Evolutionary conservation across 2,329 filamentous ascomycete genomes (phyloP), one percentile per base, ranked within the genome.

Genomic region (Nothopassalora personata): DNA sequence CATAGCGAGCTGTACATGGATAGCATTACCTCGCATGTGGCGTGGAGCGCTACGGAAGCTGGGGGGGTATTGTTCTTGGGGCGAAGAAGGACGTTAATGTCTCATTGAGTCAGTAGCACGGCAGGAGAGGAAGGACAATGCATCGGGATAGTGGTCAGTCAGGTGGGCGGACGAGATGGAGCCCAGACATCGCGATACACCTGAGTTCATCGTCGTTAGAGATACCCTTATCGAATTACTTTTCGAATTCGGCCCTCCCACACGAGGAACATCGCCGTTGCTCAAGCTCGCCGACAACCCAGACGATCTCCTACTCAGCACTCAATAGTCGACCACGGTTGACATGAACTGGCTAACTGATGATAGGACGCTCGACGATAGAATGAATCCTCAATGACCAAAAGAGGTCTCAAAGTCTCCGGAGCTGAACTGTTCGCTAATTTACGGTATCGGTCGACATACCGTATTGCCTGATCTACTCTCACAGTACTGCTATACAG

Each of bases 21-120:
- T 51, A 31, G 30, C 27, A 51, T 28, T 51, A 51, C 49, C 49
- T 19, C 49, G 27, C 49, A 19, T 51, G 27, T 15, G n/a, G 49
- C n/a, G 27, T 51, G 28, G 49, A 31, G 27, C 49, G 49, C 27
- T 51, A 34, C 49, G 49, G 18, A 31, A 51, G 30, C 28, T 18
- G n/a, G 3, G 19, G 28, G 10, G 23, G 28, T 10, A 11, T 30
- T 15, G 11, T 31, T 28, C 27, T 34, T 10, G 49, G 30, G 30
- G 49, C 27, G n/a, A 19, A 34, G 30, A 13, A n/a, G 10, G 30
- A 30, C 30, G 10, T 13, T 51, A 51, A 34, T 34, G 49, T 51
- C 49, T 51, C 49, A 51, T 51, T 51, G 49, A n/a, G 49, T 51
- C 30, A 51, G 30, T n/a, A 51, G n/a, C n/a, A 30, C 28, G 18